Conservation (phyloP, 768 basidiomycete genomes). For the Cyclocybe cylindracea region DNA sequence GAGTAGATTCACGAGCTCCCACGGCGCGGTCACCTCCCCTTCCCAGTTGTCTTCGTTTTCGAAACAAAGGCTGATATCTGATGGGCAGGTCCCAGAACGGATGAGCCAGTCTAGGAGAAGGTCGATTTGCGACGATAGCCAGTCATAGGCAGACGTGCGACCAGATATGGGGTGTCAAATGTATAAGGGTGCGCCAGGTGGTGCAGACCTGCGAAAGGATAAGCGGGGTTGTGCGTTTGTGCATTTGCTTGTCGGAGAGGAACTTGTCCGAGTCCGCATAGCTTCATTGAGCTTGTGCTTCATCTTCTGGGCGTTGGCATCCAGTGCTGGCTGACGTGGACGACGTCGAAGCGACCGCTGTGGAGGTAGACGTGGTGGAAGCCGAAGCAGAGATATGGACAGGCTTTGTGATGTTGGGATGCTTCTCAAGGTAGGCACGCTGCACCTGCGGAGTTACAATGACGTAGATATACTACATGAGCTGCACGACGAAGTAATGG, state of each 20-base stretch:
- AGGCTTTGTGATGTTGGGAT: constrained; percentile 4
- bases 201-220: constrained; percentile 11
- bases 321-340: neutral
- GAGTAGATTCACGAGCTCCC: constrained; percentile 14
- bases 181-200: constrained; percentile 12
- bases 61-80: constrained; percentile 15
- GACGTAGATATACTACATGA: constrained; percentile 10
- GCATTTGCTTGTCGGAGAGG: constrained; percentile 1
- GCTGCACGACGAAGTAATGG: neutral
- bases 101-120: constrained; percentile 11
- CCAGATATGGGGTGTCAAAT: constrained; percentile 12
- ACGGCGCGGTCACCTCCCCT: neutral
- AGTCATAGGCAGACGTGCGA: constrained; percentile 8
- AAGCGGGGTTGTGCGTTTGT: constrained; percentile 11
- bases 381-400: neutral
- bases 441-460: constrained; percentile 10
- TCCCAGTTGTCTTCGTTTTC: constrained; percentile 18
- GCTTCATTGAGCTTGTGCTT: constrained; percentile 15
- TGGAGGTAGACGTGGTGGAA: neutral
- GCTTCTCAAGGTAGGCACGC: constrained; percentile 8
- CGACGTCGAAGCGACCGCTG: neutral
- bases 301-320: constrained; percentile 3
- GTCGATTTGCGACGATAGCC: constrained; percentile 6
- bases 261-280: constrained; percentile 9
- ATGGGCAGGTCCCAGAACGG: constrained; percentile 8